Percentiles rank a stretch among this genome's conserved stretches.
These are phyloP conservation scores for Candida ascalaphidarum DNA, from an alignment of 805 yeast genomes.

Conservation along the genomic window DNA sequence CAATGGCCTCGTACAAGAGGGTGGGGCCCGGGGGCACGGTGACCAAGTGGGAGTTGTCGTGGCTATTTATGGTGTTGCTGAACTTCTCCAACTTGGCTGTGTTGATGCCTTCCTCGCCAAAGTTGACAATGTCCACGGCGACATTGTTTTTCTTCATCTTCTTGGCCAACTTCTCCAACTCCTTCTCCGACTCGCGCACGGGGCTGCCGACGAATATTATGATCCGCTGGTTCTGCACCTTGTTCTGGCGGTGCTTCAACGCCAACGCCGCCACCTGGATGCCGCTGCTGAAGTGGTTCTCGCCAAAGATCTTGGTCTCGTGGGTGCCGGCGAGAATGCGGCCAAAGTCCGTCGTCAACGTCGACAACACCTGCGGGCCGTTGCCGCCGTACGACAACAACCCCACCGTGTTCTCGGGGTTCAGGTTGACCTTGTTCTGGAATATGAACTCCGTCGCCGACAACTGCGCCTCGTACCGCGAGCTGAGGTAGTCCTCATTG, in stretches of 20 bases:
- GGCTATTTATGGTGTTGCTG: conserved; percentile 62
- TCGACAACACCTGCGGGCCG: conserved; percentile 80
- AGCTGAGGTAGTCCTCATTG: conserved; percentile 87
- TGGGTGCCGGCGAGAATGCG: conserved; percentile 78
- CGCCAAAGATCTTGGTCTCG: conserved; percentile 64
- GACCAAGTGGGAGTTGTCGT: conserved; percentile 73
- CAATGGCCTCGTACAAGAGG: conserved; percentile 72
- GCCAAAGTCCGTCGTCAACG: conserved; percentile 82
- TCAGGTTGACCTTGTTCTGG: conserved; percentile 74
- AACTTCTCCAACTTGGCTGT: conserved; percentile 74
- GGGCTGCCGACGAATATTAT: conserved; percentile 89
- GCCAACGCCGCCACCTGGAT: conserved; percentile 89
- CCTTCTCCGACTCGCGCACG: conserved; percentile 56
- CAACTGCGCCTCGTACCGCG: conserved; percentile 86
- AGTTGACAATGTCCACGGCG: conserved; percentile 82
- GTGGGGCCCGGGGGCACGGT: conserved; percentile 86
- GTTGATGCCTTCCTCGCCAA: conserved; percentile 81
- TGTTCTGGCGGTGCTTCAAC: conserved; percentile 92
- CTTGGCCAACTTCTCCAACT: conserved; percentile 77
- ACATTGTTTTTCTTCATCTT: conserved; percentile 88
- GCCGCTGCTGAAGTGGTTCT: conserved; percentile 63
- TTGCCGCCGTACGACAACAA: conserved; percentile 79
- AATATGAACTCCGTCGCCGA: conserved; percentile 85
- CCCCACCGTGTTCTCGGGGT: conserved; percentile 94
- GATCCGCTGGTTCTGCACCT: conserved; percentile 83